A percentile compares a stretch with the other conserved stretches of the same genome.
Conservation (phyloP, 2,329 filamentous ascomycete species). For the Septoria petroselini region DNA sequence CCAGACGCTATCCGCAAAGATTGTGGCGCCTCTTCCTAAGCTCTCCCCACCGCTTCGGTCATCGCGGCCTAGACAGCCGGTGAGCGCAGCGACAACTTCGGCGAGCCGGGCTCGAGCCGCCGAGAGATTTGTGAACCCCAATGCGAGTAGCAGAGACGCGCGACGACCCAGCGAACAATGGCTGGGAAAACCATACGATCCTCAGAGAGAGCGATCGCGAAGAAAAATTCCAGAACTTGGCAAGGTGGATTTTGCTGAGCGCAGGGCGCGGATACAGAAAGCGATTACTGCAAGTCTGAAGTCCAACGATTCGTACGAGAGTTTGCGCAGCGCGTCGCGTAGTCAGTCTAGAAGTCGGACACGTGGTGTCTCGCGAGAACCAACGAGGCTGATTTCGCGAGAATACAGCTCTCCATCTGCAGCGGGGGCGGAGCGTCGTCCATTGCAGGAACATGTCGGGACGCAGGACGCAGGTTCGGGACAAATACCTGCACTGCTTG, state of each 20-base stretch:
- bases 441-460: not conserved
- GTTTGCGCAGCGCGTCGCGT: conserved; percentile 27
- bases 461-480: not conserved
- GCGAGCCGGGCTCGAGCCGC: conserved; percentile 65
- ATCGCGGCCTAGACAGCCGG: conserved; percentile 74
- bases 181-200: conserved; percentile 77
- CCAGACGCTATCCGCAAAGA: conserved; percentile 63
- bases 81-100: conserved; percentile 70
- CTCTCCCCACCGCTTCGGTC: conserved; percentile 76
- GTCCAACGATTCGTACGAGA: conserved; percentile 55
- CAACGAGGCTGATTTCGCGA: conserved; percentile 10
- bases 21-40: conserved; percentile 66
- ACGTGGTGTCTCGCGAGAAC: conserved; percentile 17
- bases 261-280: conserved; percentile 76
- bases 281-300: conserved; percentile 82
- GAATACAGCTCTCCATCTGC: conserved; percentile 48
- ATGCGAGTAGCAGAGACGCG: conserved; percentile 41
- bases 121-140: conserved; percentile 52
- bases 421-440: conserved; percentile 14
- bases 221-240: conserved; percentile 60
- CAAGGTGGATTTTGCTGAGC: conserved; percentile 79
- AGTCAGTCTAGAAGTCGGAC: conserved; percentile 24
- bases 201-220: conserved; percentile 50
- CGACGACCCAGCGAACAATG: conserved; percentile 52
- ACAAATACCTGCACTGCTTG: conserved; percentile 23